These are phyloP conservation scores for Stephania yunnanensis DNA, from an alignment of 164 flowering plant genomes.

Conservation along the genomic window DNA sequence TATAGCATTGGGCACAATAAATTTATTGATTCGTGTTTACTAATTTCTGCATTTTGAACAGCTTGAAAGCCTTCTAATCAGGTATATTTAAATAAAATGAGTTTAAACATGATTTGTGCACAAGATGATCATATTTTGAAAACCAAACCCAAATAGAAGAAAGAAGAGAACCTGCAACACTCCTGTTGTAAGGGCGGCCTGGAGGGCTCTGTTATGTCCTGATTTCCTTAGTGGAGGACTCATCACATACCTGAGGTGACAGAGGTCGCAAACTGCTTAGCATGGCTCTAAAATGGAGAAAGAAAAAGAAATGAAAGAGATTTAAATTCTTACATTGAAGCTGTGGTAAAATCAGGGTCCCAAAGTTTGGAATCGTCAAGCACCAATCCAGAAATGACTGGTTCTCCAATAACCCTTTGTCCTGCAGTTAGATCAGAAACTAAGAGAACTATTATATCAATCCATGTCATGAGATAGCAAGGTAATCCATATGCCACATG, in stretches of 20 bases:
- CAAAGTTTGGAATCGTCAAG: constrained; percentile 84
- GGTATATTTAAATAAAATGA: neutral
- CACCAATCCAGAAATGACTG: constrained; percentile 74
- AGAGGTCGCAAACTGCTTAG: constrained; percentile 3
- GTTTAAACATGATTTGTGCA: neutral
- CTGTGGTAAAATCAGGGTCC: constrained; percentile 83
- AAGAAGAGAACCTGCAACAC: constrained; percentile 61
- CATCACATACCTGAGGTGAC: constrained; percentile 82
- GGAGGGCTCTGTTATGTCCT: constrained; percentile 87
- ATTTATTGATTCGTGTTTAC: neutral
- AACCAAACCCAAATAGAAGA: neutral
- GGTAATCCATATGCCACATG: neutral
- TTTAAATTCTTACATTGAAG: constrained; percentile 62
- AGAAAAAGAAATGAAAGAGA: constrained; percentile 9
- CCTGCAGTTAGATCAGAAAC: constrained; percentile 51
- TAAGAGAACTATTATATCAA: neutral
- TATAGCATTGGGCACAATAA: neutral
- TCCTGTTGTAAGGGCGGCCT: constrained; percentile 81
- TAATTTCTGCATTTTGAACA: neutral
- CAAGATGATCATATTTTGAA: neutral
- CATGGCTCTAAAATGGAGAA: neutral
- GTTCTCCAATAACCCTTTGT: constrained; percentile 90
- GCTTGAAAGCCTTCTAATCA: neutral
- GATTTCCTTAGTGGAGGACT: constrained; percentile 90
- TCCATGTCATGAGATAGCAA: neutral